Evolutionary conservation across 1,139 yeast genomes (phyloP).

Genomic region (Saccharomyces uvarum): DNA sequence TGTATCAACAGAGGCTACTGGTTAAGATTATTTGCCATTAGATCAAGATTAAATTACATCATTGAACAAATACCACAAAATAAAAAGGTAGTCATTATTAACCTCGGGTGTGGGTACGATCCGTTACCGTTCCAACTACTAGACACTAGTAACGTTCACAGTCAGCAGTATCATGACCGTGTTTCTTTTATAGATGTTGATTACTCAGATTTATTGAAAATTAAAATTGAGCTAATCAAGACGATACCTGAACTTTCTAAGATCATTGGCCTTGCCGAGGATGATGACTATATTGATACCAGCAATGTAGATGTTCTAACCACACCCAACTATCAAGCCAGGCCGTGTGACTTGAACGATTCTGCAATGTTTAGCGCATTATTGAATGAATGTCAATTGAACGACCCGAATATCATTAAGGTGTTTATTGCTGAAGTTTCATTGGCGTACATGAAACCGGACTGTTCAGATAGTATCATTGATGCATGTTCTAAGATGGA

Average conservation of each 20-base stretch:
- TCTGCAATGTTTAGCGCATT: slow-evolving; percentile 36
- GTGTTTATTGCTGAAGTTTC: slow-evolving; percentile 79
- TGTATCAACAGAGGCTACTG: slow-evolving; percentile 80
- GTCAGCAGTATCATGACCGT: slow-evolving; percentile 22
- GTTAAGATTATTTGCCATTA: slow-evolving; percentile 69
- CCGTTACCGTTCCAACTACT: slow-evolving; percentile 67
- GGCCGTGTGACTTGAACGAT: slow-evolving; percentile 68
- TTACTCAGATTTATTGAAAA: slow-evolving; percentile 57
- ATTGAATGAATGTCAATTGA: slow-evolving; percentile 25
- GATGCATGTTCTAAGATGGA: slow-evolving; percentile 39
- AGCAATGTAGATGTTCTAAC: slow-evolving; percentile 30
- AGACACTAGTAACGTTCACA: slow-evolving; percentile 30
- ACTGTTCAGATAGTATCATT: slow-evolving; percentile 60
- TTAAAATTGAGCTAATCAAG: slow-evolving; percentile 47
- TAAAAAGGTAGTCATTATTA: slow-evolving; percentile 40
- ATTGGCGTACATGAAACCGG: slow-evolving; percentile 68
- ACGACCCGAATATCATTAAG: slow-evolving; percentile 35
- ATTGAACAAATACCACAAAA: slow-evolving; percentile 17
- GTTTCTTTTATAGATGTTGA: slow-evolving; percentile 62
- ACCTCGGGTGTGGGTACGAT: slow-evolving; percentile 78
- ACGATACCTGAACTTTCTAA: slow-evolving; percentile 41
- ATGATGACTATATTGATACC: neutral
- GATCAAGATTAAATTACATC: slow-evolving; percentile 45
- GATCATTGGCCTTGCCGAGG: slow-evolving; percentile 37
- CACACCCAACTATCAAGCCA: slow-evolving; percentile 46